phyloP scores from a whole-genome alignment of 257 asterid genomes.

The Phtheirospermum japonicum region DNA sequence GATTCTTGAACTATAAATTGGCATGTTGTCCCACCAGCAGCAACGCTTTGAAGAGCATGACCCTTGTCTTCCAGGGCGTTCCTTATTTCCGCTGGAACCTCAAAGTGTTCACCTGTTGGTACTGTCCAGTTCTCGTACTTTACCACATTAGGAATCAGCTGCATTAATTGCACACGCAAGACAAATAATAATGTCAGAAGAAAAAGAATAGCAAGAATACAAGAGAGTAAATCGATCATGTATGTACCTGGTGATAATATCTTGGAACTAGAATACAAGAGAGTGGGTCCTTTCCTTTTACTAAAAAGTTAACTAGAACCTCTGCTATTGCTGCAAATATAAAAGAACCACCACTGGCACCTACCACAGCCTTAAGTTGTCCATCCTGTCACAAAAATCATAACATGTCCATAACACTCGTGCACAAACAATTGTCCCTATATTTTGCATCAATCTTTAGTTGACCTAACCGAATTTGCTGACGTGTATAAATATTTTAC shows the following conservation, averaged over 20 bases:
- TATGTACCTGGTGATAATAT: conserved; percentile 52
- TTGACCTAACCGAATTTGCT: no score
- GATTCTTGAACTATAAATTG: conserved; percentile 53
- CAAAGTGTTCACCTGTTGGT: conserved; percentile 55
- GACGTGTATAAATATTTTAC: no score
- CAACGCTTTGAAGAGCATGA: conserved; percentile 44
- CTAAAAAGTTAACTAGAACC: conserved; percentile 55
- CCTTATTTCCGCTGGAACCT: conserved; percentile 40
- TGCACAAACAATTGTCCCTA: background rate
- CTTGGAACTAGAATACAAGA: conserved; percentile 65
- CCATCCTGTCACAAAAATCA: conserved; percentile 45
- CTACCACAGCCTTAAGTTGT: conserved; percentile 50
- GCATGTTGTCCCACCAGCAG: conserved; percentile 59
- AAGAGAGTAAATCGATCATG: background rate
- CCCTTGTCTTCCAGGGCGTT: conserved; percentile 44
- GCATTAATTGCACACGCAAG: no score
- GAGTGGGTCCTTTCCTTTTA: conserved; percentile 58
- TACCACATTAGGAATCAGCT: conserved; percentile 57
- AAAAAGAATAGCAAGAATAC: no score
- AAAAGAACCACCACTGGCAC: conserved; percentile 64
- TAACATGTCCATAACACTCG: no score
- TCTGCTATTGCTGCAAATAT: conserved; percentile 50
- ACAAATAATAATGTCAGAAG: background rate
- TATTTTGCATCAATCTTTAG: no score
- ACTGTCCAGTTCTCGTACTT: conserved; percentile 69